Percentiles rank a stretch among this genome's conserved stretches.
phyloP scores from a whole-genome alignment of 1,284 basidiomycete genomes.

The Coniferiporia weirii region DNA sequence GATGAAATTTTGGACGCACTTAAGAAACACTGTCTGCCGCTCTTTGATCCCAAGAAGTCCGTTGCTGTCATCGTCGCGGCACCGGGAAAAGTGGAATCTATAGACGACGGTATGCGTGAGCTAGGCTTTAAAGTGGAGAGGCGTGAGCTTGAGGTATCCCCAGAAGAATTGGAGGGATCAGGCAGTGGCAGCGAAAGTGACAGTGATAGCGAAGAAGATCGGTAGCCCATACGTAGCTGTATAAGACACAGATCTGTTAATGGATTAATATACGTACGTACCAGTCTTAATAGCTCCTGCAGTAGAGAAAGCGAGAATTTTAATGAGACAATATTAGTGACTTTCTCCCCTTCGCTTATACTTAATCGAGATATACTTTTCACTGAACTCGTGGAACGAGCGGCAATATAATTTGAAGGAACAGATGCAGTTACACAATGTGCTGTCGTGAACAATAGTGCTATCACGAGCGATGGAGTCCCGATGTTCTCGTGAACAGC shows the following conservation, averaged over 20 bases:
- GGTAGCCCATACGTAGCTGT: background rate
- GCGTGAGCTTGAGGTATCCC: slow-evolving; percentile 64
- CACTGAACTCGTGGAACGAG: background rate
- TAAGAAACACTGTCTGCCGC: slow-evolving; percentile 75
- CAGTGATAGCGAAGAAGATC: slow-evolving; percentile 25
- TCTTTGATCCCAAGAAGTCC: slow-evolving; percentile 79
- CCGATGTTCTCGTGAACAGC: too few species aligned
- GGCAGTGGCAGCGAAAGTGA: slow-evolving; percentile 26
- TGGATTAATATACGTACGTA: background rate
- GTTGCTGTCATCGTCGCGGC: slow-evolving; percentile 82
- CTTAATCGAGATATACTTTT: too few species aligned
- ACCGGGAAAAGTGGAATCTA: slow-evolving; percentile 74
- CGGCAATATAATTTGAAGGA: background rate
- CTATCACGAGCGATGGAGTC: too few species aligned
- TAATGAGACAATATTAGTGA: too few species aligned
- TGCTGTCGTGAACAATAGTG: too few species aligned
- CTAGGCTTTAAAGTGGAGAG: slow-evolving; percentile 79
- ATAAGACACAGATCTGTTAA: background rate
- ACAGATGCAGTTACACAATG: too few species aligned
- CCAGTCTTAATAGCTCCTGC: background rate
- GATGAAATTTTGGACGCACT: slow-evolving; percentile 71
- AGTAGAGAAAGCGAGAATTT: too few species aligned
- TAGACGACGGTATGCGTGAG: slow-evolving; percentile 56
- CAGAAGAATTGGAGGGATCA: slow-evolving; percentile 39
- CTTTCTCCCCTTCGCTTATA: too few species aligned